Percentiles rank a stretch among this genome's conserved stretches.
These are phyloP conservation scores for Decorospora gaudefroyi DNA, from an alignment of 2,329 filamentous ascomycete genomes.

Conservation along the genomic window DNA sequence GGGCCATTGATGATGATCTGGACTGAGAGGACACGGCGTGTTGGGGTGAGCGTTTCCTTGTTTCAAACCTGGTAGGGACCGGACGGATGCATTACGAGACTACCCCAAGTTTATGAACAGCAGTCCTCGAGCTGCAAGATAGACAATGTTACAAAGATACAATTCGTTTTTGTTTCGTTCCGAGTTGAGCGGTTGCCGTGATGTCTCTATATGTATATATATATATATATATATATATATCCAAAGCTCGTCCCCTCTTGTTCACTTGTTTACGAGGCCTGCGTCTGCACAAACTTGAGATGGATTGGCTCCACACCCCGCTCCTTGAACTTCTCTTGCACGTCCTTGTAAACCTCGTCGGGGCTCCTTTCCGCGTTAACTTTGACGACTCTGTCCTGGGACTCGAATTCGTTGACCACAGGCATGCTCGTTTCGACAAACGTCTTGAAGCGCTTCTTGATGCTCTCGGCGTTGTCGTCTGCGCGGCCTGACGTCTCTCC, in stretches of 20 bases:
- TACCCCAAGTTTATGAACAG: constrained; percentile 35
- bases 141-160: constrained; percentile 40
- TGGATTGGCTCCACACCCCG: constrained; percentile 41
- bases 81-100: constrained; percentile 36
- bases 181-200: not conserved
- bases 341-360: constrained; percentile 65
- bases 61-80: constrained; percentile 28
- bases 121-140: constrained; percentile 40
- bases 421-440: constrained; percentile 98
- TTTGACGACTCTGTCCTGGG: constrained; percentile 77
- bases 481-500: constrained; percentile 89
- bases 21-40: constrained; percentile 30
- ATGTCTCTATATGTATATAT: too few species aligned
- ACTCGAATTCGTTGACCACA: constrained; percentile 83
- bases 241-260: not conserved
- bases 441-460: constrained; percentile 92
- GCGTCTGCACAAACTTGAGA: constrained; percentile 36
- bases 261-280: constrained; percentile 21
- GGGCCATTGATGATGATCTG: constrained; percentile 45
- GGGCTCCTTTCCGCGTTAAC: constrained; percentile 72
- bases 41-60: constrained; percentile 22
- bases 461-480: constrained; percentile 94
- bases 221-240: not conserved
- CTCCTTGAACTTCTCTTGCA: constrained; percentile 48
- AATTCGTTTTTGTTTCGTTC: too few species aligned